These are phyloP conservation scores for Termitomyces sp. DNA, from an alignment of 768 basidiomycete species.

Conservation along the genomic window DNA sequence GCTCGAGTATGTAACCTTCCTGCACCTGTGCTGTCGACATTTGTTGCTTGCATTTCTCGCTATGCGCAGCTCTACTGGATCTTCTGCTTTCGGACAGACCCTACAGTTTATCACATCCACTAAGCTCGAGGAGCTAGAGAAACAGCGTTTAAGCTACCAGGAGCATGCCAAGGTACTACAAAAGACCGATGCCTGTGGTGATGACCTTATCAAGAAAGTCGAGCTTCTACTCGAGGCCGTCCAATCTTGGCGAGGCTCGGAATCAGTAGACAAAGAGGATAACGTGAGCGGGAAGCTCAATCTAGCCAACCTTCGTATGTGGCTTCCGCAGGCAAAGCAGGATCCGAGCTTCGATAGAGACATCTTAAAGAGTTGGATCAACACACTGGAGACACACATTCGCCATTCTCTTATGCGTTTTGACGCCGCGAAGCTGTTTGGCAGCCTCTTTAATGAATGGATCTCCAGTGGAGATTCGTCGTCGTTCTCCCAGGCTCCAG, in stretches of 20 bases:
- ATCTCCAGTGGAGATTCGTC: conserved; percentile 34
- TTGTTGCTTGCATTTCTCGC: not conserved
- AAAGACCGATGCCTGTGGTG: conserved; percentile 16
- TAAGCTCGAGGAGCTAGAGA: conserved; percentile 38
- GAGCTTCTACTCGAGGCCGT: conserved; percentile 29
- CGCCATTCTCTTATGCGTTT: conserved; percentile 29
- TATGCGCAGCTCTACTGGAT: not conserved
- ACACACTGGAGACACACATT: conserved; percentile 34
- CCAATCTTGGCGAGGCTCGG: conserved; percentile 30
- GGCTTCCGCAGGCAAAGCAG: conserved; percentile 33
- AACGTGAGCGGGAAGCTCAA: conserved; percentile 20
- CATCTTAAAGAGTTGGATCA: conserved; percentile 29
- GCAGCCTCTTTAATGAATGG: conserved; percentile 39
- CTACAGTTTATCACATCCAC: conserved; percentile 37
- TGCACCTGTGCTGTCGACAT: not conserved
- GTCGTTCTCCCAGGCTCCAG: conserved; percentile 15
- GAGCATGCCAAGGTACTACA: conserved; percentile 27
- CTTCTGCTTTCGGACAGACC: conserved; percentile 29
- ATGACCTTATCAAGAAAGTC: conserved; percentile 22
- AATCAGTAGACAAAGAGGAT: conserved; percentile 11
- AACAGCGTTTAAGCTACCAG: conserved; percentile 29
- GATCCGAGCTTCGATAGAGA: conserved; percentile 33
- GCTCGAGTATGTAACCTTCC: not conserved
- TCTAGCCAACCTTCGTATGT: conserved; percentile 26
- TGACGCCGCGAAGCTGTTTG: conserved; percentile 35